Evolutionary conservation across 176 grass and related monocot species (phyloP).

Genomic region (Musa beccarii): DNA sequence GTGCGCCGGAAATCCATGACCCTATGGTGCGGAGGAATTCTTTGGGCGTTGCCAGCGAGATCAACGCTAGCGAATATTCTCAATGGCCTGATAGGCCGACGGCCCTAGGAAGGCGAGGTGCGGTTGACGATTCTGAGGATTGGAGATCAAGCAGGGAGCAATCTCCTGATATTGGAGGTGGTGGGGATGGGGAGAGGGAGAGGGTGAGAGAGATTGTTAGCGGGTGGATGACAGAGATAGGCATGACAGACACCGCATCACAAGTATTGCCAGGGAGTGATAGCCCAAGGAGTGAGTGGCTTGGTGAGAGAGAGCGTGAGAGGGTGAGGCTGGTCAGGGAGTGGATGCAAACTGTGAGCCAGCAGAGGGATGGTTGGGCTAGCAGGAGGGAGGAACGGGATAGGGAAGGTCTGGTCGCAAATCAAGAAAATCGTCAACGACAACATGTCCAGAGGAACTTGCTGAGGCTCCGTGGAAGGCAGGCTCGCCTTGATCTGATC

Average conservation of each 20-base stretch:
- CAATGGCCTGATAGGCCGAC: background rate
- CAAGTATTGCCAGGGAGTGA: conserved; percentile 7
- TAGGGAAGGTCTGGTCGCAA: conserved; percentile 2
- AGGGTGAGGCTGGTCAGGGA: conserved; percentile 84
- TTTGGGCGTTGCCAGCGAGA: background rate
- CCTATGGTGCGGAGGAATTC: background rate
- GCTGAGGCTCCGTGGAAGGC: conserved; percentile 16
- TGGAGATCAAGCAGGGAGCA: conserved; percentile 52
- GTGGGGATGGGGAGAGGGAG: conserved; percentile 42
- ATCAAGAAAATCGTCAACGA: background rate
- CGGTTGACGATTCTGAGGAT: conserved; percentile 9
- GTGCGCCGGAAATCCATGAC: conserved; percentile 4
- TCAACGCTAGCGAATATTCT: conserved; percentile 10
- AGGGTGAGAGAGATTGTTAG: conserved; percentile 71
- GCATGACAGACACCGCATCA: background rate
- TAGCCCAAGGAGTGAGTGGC: conserved; percentile 42
- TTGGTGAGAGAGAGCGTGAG: conserved; percentile 77
- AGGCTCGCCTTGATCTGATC: conserved; percentile 21
- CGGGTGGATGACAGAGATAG: conserved; percentile 32
- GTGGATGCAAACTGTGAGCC: conserved; percentile 86
- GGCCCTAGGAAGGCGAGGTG: background rate
- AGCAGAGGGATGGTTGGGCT: conserved; percentile 38
- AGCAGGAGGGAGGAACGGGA: conserved; percentile 26
- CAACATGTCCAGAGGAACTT: background rate
- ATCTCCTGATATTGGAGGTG: conserved; percentile 51